Percentiles rank a stretch among this genome's conserved stretches.
Conservation (phyloP, 2,329 filamentous ascomycete genomes). For the Fusarium newnesense region DNA sequence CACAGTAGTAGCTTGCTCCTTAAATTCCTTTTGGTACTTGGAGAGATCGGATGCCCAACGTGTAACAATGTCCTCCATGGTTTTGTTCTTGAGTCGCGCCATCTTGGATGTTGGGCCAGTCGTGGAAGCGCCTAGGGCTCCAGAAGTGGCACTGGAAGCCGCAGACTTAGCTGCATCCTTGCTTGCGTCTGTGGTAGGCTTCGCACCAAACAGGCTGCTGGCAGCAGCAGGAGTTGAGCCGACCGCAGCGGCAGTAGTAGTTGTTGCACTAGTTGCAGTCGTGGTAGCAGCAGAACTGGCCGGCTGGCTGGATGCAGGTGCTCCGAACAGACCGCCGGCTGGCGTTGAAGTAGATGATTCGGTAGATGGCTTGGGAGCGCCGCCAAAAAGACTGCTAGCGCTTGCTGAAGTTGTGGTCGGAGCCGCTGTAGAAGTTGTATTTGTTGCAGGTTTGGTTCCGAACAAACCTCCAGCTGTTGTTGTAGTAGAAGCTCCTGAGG, state of each 20-base stretch:
- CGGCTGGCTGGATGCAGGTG: constrained; percentile 31
- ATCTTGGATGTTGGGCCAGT: constrained; percentile 84
- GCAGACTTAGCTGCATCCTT: constrained; percentile 46
- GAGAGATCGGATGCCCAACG: constrained; percentile 95
- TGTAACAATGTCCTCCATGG: constrained; percentile 98
- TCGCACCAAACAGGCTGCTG: constrained; percentile 49
- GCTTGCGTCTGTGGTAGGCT: constrained; percentile 46
- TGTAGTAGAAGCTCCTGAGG: constrained; percentile 46
- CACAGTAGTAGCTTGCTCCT: constrained; percentile 86
- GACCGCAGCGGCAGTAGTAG: constrained; percentile 43
- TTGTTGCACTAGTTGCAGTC: constrained; percentile 36
- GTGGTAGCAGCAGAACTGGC: constrained; percentile 41
- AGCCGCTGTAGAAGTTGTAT: constrained; percentile 44
- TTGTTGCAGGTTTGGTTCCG: constrained; percentile 45
- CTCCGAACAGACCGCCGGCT: constrained; percentile 43
- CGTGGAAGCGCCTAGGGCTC: constrained; percentile 75
- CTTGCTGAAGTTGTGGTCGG: constrained; percentile 41
- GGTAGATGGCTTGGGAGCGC: constrained; percentile 35
- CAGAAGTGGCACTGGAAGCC: constrained; percentile 48
- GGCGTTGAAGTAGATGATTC: constrained; percentile 39
- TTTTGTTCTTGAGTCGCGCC: constrained; percentile 95
- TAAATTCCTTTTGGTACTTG: constrained; percentile 97
- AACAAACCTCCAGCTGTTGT: constrained; percentile 48
- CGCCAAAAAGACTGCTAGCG: constrained; percentile 41
- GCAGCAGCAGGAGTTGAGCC: constrained; percentile 47